These are phyloP conservation scores for Gracilaria domingensis DNA, from an alignment of 23 red algal genomes.

Conservation along the genomic window DNA sequence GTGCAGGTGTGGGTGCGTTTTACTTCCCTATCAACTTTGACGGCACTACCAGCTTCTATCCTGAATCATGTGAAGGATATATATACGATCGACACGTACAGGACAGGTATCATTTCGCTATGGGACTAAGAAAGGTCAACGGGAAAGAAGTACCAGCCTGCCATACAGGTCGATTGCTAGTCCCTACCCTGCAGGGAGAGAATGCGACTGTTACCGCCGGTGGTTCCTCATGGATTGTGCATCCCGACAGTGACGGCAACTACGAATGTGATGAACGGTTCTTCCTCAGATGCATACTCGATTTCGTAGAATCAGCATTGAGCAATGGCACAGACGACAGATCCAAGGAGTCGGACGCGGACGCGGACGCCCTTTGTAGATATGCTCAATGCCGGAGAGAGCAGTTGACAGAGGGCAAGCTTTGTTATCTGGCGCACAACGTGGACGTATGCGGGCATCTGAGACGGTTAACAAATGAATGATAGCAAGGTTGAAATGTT, in stretches of 20 bases:
- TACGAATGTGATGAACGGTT: conserved; percentile 60
- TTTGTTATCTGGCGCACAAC: conserved; percentile 72
- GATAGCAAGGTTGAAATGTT: neutral
- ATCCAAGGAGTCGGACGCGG: neutral
- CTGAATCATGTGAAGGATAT: conserved; percentile 52
- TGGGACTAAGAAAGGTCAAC: conserved; percentile 26
- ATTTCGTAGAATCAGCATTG: conserved; percentile 61
- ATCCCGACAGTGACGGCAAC: conserved; percentile 29
- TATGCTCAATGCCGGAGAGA: conserved; percentile 34
- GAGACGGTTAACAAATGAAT: too few relatives aligned
- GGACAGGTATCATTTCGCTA: conserved; percentile 24
- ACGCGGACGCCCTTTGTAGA: neutral
- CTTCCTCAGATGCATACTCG: conserved; percentile 75
- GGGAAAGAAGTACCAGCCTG: conserved; percentile 27
- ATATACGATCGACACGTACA: conserved; percentile 24
- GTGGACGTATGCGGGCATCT: conserved; percentile 58
- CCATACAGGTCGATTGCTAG: conserved; percentile 52
- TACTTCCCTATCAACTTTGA: conserved; percentile 80
- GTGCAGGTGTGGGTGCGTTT: conserved; percentile 41
- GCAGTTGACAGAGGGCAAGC: conserved; percentile 49
- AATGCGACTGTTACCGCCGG: conserved; percentile 31
- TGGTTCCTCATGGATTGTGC: conserved; percentile 72
- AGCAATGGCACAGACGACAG: neutral
- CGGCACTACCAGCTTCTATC: conserved; percentile 67
- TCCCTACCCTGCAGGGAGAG: neutral